Conservation (phyloP, 805 yeast species). For the Starmerella apicola region DNA sequence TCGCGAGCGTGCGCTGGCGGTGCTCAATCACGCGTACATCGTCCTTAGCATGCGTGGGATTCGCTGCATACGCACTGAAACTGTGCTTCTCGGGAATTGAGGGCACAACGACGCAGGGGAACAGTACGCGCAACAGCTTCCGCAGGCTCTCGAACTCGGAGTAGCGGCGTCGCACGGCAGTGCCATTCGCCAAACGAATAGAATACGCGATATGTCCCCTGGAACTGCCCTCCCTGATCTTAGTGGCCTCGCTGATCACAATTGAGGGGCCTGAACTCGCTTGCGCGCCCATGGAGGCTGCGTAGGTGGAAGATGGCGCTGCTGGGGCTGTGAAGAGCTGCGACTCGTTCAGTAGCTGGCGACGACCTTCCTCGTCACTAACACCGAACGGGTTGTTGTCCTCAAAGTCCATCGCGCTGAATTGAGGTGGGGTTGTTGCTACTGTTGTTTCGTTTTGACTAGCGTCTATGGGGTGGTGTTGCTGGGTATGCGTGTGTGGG, state of each 20-base stretch:
- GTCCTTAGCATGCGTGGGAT: constrained; percentile 36
- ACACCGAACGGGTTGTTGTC: constrained; percentile 36
- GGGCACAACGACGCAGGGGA: constrained; percentile 76
- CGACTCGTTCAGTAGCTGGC: not conserved
- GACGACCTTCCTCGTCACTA: constrained; percentile 16
- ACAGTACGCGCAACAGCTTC: constrained; percentile 52
- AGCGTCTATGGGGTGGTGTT: no score
- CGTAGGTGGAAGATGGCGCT: not conserved
- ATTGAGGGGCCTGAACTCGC: constrained; percentile 1
- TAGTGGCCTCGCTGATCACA: constrained; percentile 66
- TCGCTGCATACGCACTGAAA: constrained; percentile 36
- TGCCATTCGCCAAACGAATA: constrained; percentile 44
- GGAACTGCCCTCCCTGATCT: constrained; percentile 65
- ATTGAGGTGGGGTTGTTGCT: no score
- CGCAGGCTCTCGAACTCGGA: constrained; percentile 84
- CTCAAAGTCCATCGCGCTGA: constrained; percentile 31
- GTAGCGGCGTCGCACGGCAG: constrained; percentile 67
- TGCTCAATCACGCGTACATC: constrained; percentile 40
- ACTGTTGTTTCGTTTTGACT: no score
- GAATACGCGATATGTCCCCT: constrained; percentile 76
- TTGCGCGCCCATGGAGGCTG: no score
- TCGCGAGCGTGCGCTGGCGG: constrained; percentile 61
- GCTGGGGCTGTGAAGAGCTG: not conserved
- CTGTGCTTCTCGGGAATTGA: constrained; percentile 87
- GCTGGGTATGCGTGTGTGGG: no score